Evolutionary conservation across 2,329 filamentous ascomycete species (phyloP).

Genomic region (Fusarium neocosmosporiellum): DNA sequence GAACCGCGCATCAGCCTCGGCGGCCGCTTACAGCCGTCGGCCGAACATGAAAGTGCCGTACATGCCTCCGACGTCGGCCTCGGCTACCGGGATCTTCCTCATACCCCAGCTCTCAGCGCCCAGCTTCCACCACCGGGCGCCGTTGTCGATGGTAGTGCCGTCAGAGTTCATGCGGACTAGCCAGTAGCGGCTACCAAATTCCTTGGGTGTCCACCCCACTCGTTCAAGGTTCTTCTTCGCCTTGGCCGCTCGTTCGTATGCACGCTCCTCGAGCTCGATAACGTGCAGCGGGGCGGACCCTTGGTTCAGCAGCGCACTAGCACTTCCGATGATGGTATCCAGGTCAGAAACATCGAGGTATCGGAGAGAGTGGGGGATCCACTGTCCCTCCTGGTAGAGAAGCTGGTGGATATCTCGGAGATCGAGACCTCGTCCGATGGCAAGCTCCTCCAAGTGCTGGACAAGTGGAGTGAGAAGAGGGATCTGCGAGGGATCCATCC

Average conservation of each 20-base stretch:
- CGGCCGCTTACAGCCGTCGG: slow-evolving; percentile 60
- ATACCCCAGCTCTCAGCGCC: slow-evolving; percentile 87
- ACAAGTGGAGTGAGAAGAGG: slow-evolving; percentile 72
- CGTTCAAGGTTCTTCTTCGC: slow-evolving; percentile 68
- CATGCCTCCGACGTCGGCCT: slow-evolving; percentile 92
- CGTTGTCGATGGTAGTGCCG: slow-evolving; percentile 49
- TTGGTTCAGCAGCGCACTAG: slow-evolving; percentile 68
- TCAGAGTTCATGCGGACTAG: slow-evolving; percentile 67
- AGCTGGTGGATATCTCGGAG: slow-evolving; percentile 73
- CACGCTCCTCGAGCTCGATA: slow-evolving; percentile 77
- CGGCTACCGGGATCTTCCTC: slow-evolving; percentile 90
- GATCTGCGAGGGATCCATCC: slow-evolving; percentile 74
- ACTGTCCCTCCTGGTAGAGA: slow-evolving; percentile 64
- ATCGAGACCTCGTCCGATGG: slow-evolving; percentile 75
- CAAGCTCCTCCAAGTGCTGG: slow-evolving; percentile 79
- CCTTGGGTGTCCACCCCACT: slow-evolving; percentile 77
- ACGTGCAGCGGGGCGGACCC: slow-evolving; percentile 78
- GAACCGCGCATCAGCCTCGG: slow-evolving; percentile 49
- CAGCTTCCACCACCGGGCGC: slow-evolving; percentile 82
- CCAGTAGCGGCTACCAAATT: slow-evolving; percentile 74
- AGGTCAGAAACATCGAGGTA: slow-evolving; percentile 81
- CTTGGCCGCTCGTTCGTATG: slow-evolving; percentile 73
- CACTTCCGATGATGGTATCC: slow-evolving; percentile 66
- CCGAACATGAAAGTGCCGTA: slow-evolving; percentile 81
- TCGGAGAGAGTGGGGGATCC: slow-evolving; percentile 68